These are phyloP conservation scores for Solanum hybrid DNA, from an alignment of 305 asterid genomes.

Conservation along the genomic window DNA sequence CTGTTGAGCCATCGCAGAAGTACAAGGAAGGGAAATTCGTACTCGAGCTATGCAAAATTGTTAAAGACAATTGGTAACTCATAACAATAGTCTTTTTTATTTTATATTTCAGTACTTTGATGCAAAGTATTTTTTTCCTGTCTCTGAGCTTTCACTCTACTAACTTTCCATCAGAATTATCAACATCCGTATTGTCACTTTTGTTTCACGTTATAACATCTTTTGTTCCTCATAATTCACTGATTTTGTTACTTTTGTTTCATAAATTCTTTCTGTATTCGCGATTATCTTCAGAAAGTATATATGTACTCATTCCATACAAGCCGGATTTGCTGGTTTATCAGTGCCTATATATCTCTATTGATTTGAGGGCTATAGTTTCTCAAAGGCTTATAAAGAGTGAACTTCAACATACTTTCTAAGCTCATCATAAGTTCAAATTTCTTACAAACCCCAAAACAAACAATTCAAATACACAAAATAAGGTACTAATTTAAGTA, in stretches of 20 bases:
- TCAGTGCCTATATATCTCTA: not conserved
- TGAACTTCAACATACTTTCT: not conserved
- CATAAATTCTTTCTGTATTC: not conserved
- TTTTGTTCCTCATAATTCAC: not conserved
- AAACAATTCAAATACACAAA: not conserved
- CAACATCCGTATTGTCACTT: not conserved
- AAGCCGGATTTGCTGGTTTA: not conserved
- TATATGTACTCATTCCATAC: not conserved
- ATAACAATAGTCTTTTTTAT: not conserved
- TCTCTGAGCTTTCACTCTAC: not conserved
- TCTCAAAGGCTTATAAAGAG: not conserved
- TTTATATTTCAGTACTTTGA: not conserved
- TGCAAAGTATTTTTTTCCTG: not conserved
- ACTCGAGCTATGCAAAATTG: constrained; percentile 63
- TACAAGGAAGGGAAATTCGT: constrained; percentile 82
- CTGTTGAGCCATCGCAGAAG: constrained; percentile 49
- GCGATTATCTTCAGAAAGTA: not conserved
- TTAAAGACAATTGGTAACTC: constrained; percentile 54
- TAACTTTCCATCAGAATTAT: not conserved
- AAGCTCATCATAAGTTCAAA: not conserved
- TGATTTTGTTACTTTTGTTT: not conserved
- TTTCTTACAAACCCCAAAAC: not conserved
- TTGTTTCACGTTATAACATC: not conserved
- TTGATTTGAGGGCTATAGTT: not conserved
- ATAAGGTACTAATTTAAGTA: not conserved